Conservation (phyloP, 768 basidiomycete genomes). For the Tephrocybe sp. region DNA sequence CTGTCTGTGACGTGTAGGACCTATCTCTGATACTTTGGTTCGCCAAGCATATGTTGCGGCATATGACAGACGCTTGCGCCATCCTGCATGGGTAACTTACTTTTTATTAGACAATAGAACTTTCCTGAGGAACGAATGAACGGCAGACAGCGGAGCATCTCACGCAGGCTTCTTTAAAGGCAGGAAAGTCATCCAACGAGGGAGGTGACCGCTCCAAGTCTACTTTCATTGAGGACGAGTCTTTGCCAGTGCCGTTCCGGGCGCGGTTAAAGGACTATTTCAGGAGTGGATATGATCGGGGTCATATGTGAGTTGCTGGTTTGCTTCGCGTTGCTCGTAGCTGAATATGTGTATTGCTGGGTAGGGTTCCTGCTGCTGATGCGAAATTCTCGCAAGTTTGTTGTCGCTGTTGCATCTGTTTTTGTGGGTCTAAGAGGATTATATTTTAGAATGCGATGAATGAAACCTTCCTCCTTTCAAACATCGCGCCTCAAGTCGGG, state of each 20-base stretch:
- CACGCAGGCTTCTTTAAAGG: slow-evolving; percentile 70
- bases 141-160: slow-evolving; percentile 92
- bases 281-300: slow-evolving; percentile 91
- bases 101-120: neutral
- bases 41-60: slow-evolving; percentile 85
- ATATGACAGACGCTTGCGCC: slow-evolving; percentile 87
- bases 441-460: slow-evolving; percentile 78
- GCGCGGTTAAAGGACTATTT: slow-evolving; percentile 89
- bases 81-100: slow-evolving; percentile 83
- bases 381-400: slow-evolving; percentile 83
- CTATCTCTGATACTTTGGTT: slow-evolving; percentile 75
- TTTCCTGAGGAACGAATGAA: neutral
- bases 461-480: slow-evolving; percentile 92
- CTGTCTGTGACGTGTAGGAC: slow-evolving; percentile 51
- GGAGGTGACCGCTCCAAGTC: slow-evolving; percentile 74
- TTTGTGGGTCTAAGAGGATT: neutral
- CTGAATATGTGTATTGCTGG: neutral
- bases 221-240: slow-evolving; percentile 80
- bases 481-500: slow-evolving; percentile 98
- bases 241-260: slow-evolving; percentile 74
- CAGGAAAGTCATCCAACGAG: slow-evolving; percentile 30
- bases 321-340: neutral
- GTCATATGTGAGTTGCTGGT: slow-evolving; percentile 79
- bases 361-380: slow-evolving; percentile 94
- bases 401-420: neutral